These are phyloP conservation scores for Phytophthora syringae DNA, from an alignment of 352 stramenopile species.

Conservation along the genomic window DNA sequence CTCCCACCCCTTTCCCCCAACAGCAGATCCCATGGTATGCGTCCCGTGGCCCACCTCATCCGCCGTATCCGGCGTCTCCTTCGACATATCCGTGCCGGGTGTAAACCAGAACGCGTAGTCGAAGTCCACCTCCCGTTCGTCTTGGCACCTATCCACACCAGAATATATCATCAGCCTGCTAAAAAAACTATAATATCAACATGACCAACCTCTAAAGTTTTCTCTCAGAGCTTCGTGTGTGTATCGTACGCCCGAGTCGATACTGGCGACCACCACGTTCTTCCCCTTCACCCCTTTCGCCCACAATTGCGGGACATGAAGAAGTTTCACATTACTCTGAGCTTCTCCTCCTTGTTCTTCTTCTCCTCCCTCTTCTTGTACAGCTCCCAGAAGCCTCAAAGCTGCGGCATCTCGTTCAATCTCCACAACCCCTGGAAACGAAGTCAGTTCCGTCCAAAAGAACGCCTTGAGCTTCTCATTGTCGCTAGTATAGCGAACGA, in stretches of 20 bases:
- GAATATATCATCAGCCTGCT: neutral
- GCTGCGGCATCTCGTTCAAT: constrained; percentile 48
- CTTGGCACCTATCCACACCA: constrained; percentile 25
- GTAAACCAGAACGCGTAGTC: constrained; percentile 82
- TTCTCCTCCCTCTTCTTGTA: constrained; percentile 15
- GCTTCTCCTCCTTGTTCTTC: constrained; percentile 2
- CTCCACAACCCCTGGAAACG: constrained; percentile 49
- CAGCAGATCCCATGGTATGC: constrained; percentile 69
- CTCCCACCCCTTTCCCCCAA: constrained; percentile 59
- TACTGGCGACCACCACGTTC: constrained; percentile 65
- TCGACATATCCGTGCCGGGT: constrained; percentile 50
- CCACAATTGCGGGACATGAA: constrained; percentile 66
- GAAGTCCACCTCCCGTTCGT: constrained; percentile 42
- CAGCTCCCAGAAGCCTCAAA: constrained; percentile 25
- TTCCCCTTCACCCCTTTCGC: constrained; percentile 35
- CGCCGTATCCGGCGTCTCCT: constrained; percentile 68
- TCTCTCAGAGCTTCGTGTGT: constrained; percentile 58
- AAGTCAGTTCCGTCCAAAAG: constrained; percentile 32
- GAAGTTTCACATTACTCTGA: constrained; percentile 55
- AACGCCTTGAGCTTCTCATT: constrained; percentile 11
- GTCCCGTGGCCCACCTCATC: constrained; percentile 76
- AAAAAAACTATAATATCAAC: neutral
- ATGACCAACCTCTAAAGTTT: constrained; percentile 61
- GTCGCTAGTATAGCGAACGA: constrained; percentile 36
- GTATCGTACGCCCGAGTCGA: constrained; percentile 79